Conservation (phyloP, 2,329 filamentous ascomycete species). For the Paracorniculantispora psalliotae region DNA sequence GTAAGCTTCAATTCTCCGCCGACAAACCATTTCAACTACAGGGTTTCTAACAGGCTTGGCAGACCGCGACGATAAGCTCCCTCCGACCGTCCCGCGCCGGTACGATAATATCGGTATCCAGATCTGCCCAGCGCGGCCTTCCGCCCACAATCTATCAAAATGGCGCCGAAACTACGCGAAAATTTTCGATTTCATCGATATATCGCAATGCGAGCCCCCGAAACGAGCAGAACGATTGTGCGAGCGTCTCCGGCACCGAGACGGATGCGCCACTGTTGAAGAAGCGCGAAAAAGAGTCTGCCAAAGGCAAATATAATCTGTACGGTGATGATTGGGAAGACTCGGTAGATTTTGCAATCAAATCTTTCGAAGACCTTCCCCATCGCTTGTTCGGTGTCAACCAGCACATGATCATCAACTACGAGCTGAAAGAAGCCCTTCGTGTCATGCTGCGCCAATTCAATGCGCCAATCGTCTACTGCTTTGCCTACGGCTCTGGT, state of each 20-base stretch:
- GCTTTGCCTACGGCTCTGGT: conserved; percentile 94
- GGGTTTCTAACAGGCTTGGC: not conserved
- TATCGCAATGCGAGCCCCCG: not conserved
- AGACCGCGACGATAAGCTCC: not conserved
- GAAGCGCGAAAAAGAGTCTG: conserved; percentile 22
- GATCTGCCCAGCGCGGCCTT: not conserved
- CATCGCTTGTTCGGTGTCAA: conserved; percentile 76
- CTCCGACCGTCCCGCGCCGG: not conserved
- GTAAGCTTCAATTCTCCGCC: not conserved
- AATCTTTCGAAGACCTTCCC: conserved; percentile 41
- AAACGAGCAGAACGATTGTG: not conserved
- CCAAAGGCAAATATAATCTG: conserved; percentile 29
- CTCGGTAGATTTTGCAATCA: conserved; percentile 35
- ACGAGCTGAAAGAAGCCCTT: conserved; percentile 88
- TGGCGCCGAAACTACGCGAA: not conserved
- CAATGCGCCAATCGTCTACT: conserved; percentile 87
- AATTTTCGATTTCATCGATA: not conserved
- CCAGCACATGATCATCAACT: conserved; percentile 92
- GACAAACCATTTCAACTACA: not conserved
- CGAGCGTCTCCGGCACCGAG: not conserved
- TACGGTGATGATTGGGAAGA: conserved; percentile 41
- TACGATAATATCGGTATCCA: not conserved
- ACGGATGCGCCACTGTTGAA: not conserved
- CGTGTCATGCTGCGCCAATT: conserved; percentile 88
- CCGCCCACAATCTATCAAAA: not conserved